Evolutionary conservation across 495 filamentous ascomycete genomes (phyloP).

Genomic region (Neurospora hispaniola): DNA sequence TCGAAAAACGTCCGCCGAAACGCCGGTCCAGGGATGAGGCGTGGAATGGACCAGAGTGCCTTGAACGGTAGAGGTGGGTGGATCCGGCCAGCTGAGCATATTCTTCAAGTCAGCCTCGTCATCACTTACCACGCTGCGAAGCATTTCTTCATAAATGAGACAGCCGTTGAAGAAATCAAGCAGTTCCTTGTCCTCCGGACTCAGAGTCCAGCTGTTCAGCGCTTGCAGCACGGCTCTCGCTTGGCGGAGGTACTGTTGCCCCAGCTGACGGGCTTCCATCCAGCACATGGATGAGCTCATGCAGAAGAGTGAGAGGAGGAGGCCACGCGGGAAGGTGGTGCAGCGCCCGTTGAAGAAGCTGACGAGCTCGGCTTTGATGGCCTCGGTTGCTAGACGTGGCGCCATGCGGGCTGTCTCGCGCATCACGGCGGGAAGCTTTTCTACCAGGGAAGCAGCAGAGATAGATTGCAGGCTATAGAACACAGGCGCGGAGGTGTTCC

Average conservation of each 20-base stretch:
- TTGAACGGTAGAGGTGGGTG: background rate
- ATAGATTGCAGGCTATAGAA: slow-evolving; percentile 23
- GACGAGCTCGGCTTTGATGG: slow-evolving; percentile 19
- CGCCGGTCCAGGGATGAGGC: slow-evolving; percentile 22
- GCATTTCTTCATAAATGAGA: slow-evolving; percentile 26
- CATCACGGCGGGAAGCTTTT: slow-evolving; percentile 22
- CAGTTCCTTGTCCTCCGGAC: slow-evolving; percentile 10
- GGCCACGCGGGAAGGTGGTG: slow-evolving; percentile 17
- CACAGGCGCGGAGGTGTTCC: slow-evolving; percentile 17
- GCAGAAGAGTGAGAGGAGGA: slow-evolving; percentile 23
- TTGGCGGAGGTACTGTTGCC: slow-evolving; percentile 19
- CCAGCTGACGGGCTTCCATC: slow-evolving; percentile 23
- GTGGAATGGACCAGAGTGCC: slow-evolving; percentile 5
- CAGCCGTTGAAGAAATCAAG: slow-evolving; percentile 26
- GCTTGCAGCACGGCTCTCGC: slow-evolving; percentile 16
- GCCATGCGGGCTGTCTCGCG: slow-evolving; percentile 19
- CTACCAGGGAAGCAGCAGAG: slow-evolving; percentile 23
- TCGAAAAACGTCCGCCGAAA: slow-evolving; percentile 17
- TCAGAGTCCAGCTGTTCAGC: slow-evolving; percentile 10
- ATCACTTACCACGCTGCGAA: slow-evolving; percentile 26
- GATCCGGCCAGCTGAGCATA: slow-evolving; percentile 28
- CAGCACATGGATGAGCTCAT: slow-evolving; percentile 29
- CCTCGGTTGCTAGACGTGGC: slow-evolving; percentile 15
- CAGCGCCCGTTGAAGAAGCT: slow-evolving; percentile 8
- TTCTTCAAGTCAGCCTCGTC: slow-evolving; percentile 20